Evolutionary conservation across 495 filamentous ascomycete species (phyloP).

Genomic region (Pyronema domesticum): DNA sequence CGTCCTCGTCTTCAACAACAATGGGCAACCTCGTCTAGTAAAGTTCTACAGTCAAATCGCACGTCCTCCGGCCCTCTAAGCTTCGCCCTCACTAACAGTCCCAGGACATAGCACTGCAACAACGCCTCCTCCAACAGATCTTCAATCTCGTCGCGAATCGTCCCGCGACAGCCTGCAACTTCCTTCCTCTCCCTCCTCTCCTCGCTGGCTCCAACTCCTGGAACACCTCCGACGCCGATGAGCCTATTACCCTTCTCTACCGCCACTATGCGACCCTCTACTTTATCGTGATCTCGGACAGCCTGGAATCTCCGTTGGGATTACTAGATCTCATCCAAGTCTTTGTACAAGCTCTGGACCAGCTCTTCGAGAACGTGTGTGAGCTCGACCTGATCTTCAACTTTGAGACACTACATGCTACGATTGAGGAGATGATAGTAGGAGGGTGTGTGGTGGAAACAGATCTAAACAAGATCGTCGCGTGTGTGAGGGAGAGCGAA

Average conservation of each 20-base stretch:
- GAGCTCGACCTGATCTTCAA: slow-evolving; percentile 97
- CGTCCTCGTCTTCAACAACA: slow-evolving; percentile 96
- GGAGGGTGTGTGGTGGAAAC: slow-evolving; percentile 95
- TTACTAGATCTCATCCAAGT: slow-evolving; percentile 94
- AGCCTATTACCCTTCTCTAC: slow-evolving; percentile 91
- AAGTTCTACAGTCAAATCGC: slow-evolving; percentile 99
- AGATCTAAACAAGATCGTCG: slow-evolving; percentile 66
- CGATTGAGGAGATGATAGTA: slow-evolving; percentile 84
- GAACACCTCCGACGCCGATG: slow-evolving; percentile 47
- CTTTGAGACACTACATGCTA: slow-evolving; percentile 88
- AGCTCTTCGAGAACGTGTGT: slow-evolving; percentile 94
- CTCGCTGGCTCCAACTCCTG: slow-evolving; percentile 45
- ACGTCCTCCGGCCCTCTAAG: slow-evolving; percentile 5
- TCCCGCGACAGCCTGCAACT: slow-evolving; percentile 79
- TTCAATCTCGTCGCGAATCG: slow-evolving; percentile 91
- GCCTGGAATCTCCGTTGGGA: slow-evolving; percentile 86
- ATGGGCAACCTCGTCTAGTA: slow-evolving; percentile 84
- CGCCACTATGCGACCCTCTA: slow-evolving; percentile 95
- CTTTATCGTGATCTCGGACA: slow-evolving; percentile 96
- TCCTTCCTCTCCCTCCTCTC: slow-evolving; percentile 54
- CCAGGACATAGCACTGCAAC: slow-evolving; percentile 40
- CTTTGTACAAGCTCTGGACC: slow-evolving; percentile 86
- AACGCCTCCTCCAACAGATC: slow-evolving; percentile 90
- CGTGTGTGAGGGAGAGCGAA: slow-evolving; percentile 65
- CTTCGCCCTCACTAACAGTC: slow-evolving; percentile 6